Evolutionary conservation across 176 grass and related monocot genomes (phyloP), one percentile per base, ranked within the genome.

Genomic region (Oryza australiensis): DNA sequence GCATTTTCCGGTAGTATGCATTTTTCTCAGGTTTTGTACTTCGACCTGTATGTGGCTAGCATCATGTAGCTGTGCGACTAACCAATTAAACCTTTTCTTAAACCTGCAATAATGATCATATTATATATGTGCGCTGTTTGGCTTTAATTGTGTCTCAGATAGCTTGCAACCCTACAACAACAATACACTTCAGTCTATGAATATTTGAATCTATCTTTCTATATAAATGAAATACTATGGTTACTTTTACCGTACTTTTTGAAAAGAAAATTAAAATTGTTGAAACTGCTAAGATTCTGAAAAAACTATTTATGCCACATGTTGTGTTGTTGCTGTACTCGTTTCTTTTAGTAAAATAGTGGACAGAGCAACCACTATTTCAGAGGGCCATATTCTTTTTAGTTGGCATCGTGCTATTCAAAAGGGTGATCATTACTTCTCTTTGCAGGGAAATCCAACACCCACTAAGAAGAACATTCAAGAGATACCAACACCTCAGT

Each of bases 401-500:
- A 2, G 22, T 5, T 57, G 41, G 7, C 32, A 13, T 30, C 60
- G 9, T 76, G 30, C 65, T 84, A 33, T 76, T 59, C 18, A 27
- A 72, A 38, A 22, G 4, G 34, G 51, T 57, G 18, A 74, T 77
- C 13, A 43, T 83, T 67, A 20, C 72, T 87, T 8, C 5, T 27
- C 35, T 80, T 85, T 76, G 66, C 69, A 99, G 96, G 85, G 80
- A 64, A 94, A 77, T 72, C 75, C 83, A 91, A 51, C 87, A 78
- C 70, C 74, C 66, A 86, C 62, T 55, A 99, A 94, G 93, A 93
- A 88, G 84, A 90, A 85, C 85, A 77, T 78, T 69, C 93, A 95
- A 85, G 93, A 99, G 82, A 99, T 99, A 86, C 93, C 93, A 70
- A 99, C 96, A 60, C 96, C 96, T n/a, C 91, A 99, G 78, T 99